Evolutionary conservation across 805 yeast species (phyloP).

Genomic region (Sungouiozyma intestinalis): DNA sequence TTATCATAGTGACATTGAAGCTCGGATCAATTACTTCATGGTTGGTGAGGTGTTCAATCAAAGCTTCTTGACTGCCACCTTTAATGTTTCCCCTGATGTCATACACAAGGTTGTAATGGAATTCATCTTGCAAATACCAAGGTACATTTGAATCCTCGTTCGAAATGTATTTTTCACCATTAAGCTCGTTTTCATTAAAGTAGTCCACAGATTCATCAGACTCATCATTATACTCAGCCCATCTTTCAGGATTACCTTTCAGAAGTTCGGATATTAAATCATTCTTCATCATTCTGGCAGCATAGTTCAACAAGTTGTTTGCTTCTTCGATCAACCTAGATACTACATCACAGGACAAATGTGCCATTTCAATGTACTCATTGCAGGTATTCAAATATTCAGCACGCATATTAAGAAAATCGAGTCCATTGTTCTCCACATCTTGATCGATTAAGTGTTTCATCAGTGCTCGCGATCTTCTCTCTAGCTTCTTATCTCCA

Average conservation of each 20-base stretch:
- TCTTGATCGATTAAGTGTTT: constrained; percentile 38
- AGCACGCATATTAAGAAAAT: constrained; percentile 26
- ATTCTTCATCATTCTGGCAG: constrained; percentile 69
- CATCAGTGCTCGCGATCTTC: constrained; percentile 33
- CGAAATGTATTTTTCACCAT: not conserved
- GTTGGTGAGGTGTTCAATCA: constrained; percentile 71
- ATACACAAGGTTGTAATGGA: constrained; percentile 45
- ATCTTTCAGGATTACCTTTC: constrained; percentile 36
- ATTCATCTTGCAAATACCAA: constrained; percentile 66
- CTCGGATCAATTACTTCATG: constrained; percentile 53
- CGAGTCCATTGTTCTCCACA: constrained; percentile 31
- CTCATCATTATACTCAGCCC: constrained; percentile 21
- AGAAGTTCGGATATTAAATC: constrained; percentile 53
- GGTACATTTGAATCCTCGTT: constrained; percentile 33
- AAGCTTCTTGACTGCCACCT: constrained; percentile 75
- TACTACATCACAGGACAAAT: constrained; percentile 32
- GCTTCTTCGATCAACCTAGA: constrained; percentile 59
- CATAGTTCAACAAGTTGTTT: constrained; percentile 58
- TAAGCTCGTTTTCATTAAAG: not conserved
- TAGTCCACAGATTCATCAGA: constrained; percentile 12
- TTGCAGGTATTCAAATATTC: constrained; percentile 25
- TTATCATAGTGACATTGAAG: constrained; percentile 58
- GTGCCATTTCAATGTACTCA: constrained; percentile 28
- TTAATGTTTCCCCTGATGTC: constrained; percentile 63
- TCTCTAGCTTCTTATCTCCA: constrained; percentile 5